Evolutionary conservation across 2,329 filamentous ascomycete species (phyloP), one percentile per base, ranked within the genome.

Genomic region (Trichoderma asperellum): DNA sequence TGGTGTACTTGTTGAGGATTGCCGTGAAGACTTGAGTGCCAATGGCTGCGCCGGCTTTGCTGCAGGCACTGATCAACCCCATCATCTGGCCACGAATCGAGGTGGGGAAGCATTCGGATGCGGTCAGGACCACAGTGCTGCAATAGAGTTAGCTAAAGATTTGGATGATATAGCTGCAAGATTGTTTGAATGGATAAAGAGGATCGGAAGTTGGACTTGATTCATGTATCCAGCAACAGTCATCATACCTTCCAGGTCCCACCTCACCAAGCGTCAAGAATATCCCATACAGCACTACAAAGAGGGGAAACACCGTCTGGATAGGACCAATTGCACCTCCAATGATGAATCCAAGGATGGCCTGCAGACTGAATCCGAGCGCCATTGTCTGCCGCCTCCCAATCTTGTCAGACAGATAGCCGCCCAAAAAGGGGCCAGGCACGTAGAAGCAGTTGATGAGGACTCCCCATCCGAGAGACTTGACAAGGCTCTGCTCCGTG

Each of bases 391-490:
- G 78, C 35, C 82, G 79, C 2, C 85, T 78, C 8, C 84, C 84
- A 35, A 86, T 84, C 40, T 76, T 80, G 70, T 87, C 85, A 57
- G 81, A 82, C 0, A 86, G 76, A 12, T 81, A 79, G 0, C 83
- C 84, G 6, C 85, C 84, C 2, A 85, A 29, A 29, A 86, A 78
- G 4, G 79, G 80, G 0, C 83, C 84, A 0, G 84, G 84, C 11
- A 86, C 75, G 64, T 84, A 84, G 73, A 86, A 86, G 73, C 79
- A 83, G 71, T 85, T 86, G 71, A 86, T 81, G 0, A 85, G 78
- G 0, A 80, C 79, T 43, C 83, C 79, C 78, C 80, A 83, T 8
- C 82, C 82, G 29, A 85, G 71, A 53, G 78, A 82, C 73, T 82
- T 79, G 6, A 81, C 76, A 0, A 83, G 75, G n/a, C 78, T 82